Base-by-base conservation (phyloP, 495 filamentous ascomycete genomes). In the Acidomyces sp. region DNA sequence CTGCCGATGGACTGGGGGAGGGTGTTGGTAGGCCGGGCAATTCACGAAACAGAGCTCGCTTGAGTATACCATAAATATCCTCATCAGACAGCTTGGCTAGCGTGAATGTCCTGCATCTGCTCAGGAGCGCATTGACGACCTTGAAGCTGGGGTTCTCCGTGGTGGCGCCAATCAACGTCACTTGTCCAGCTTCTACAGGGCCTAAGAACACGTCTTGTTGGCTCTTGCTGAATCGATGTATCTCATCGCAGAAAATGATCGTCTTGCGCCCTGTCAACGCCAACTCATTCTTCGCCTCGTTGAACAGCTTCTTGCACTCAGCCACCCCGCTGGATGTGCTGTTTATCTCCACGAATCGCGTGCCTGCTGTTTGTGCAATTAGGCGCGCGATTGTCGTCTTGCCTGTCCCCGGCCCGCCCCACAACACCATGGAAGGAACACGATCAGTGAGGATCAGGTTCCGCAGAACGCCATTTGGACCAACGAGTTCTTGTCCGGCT, bases 101-200 rank as follows among this genome's bases (percentile, higher is more conserved):
- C 1, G 85, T 92, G 51, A 96, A 95, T 3, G 82, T 88, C 34
- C 90, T 71, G 60, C 88, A 95, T 26, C 90, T 71, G 25, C 85
- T 93, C 10, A 95, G 67, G 23, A 97, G 68, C 1, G 90, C 85
- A 45, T 75, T 78, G 52, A 93, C 80, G 30, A 97, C 74, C 55
- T 93, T 93, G 66, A 97, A 97, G 17, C 78, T 84, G 0, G 90
- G 90, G 55, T 97, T 97, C 56, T 97, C 90, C 2, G 90, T 97
- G 6, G 90, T 96, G 19, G 90, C 90, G 19, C 86, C 90, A 46
- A 95, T 93, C 28, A 97, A 67, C 5, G 85, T 93, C 49, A 96
- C 76, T 23, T 82, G 79, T 6, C 90, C 90, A 7, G 79, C 78
- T 54, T 97, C 90, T 2, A 97, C 90, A 0, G 88, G 87, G 3